Percentiles rank a stretch among this genome's conserved stretches.
Conservation (phyloP, 495 filamentous ascomycete species). For the Xylona heveae region DNA sequence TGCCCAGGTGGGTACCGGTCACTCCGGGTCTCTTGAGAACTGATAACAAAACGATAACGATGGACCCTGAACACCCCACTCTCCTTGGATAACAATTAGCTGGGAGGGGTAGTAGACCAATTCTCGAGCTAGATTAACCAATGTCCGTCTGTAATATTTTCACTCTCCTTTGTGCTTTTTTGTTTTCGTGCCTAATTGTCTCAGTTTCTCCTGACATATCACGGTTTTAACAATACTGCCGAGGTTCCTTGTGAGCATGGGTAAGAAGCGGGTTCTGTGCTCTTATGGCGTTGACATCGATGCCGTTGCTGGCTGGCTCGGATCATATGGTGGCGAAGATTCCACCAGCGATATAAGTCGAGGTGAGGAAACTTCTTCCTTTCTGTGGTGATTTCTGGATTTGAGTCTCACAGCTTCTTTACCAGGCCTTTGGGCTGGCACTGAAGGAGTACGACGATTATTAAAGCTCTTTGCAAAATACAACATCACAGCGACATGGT, state of each 20-base stretch:
- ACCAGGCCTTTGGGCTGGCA: conserved; percentile 48
- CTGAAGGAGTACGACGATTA: conserved; percentile 45
- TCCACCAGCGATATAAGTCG: conserved; percentile 44
- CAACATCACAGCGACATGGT: conserved; percentile 67
- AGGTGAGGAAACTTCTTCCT: conserved; percentile 16
- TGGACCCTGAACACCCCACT: no score
- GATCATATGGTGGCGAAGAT: conserved; percentile 52
- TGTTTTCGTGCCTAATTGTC: no score
- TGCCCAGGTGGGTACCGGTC: no score
- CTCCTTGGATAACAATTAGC: no score
- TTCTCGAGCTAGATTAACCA: no score
- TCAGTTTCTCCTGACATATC: no score
- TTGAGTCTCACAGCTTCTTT: conserved; percentile 4
- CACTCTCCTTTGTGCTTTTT: no score
- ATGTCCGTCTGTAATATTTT: no score
- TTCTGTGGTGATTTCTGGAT: not conserved
- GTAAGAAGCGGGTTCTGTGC: conserved; percentile 37
- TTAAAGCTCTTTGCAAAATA: conserved; percentile 60
- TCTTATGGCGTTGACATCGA: conserved; percentile 40
- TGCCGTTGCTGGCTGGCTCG: conserved; percentile 52
- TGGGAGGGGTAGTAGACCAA: no score
- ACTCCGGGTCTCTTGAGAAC: no score
- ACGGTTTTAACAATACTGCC: conserved; percentile 4
- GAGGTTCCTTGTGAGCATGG: no score
- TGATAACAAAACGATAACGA: conserved; percentile 5